Base-by-base conservation (phyloP, 2,329 filamentous ascomycete species). In the Colletotrichum sp. region DNA sequence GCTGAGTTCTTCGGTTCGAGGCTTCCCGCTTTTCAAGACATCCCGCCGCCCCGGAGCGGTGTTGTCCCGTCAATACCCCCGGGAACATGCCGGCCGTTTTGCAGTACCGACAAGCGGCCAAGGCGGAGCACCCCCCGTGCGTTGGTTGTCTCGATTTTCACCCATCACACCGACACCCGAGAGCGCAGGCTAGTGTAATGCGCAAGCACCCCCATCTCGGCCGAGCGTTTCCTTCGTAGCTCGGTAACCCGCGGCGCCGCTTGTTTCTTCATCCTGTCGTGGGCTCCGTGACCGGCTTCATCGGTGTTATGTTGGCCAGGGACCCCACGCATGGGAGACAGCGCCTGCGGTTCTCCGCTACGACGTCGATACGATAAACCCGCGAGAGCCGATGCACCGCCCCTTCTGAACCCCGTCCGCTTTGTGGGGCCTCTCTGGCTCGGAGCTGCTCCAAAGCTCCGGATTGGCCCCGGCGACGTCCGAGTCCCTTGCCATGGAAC, bases 391-490 rank as follows among this genome's bases (percentile, higher is more conserved):
- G 44, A 10, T 57, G 63, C 69, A 76, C 73, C 63, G 73, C 63
- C 69, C 34, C 68, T 24, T 49, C 52, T n/a, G 28, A 36, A 34
- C 60, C 36, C 68, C 28, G 39, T 63, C 39, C 44, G 34, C 30
- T 55, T 39, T 21, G 55, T 63, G 68, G 62, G 5, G n/a, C n/a
- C 28, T 39, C n/a, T 44, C 36, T 30, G 10, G 44, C 24, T 57
- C 72, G 72, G 69, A 57, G 39, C 63, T 49, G 9, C 26, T 30
- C 32, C 21, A 30, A 57, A 32, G 63, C 32, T 63, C 69, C 63
- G 73, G 73, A 76, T 63, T 76, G 69, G 73, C 69, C 24, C 63
- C 73, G 73, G 69, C 63, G 39, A 76, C 49, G 55, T 57, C 63
- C 63, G 69, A 59, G 64, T 21, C 26, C 34, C 65, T 12, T 39